Evolutionary conservation across 306 rosid genomes (phyloP), one percentile per base, ranked within the genome.

Genomic region (Acacia melanoxylon): DNA sequence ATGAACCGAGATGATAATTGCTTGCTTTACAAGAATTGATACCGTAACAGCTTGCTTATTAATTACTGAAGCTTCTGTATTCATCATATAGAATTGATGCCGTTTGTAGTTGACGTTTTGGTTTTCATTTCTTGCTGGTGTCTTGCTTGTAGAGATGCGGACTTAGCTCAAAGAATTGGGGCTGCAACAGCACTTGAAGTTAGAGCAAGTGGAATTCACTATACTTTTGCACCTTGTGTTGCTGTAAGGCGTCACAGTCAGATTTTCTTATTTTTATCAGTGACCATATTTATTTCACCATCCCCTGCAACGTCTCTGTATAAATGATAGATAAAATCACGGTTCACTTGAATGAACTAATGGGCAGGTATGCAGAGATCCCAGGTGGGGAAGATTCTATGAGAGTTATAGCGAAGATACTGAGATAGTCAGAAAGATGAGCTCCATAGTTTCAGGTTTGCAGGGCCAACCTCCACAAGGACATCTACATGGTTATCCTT

Each of bases 321-420:
- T 65, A 45, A 68, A 56, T 31, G 25, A 33, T 24, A 25, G 68
- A 44, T 45, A 27, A 84, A 69, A 82, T 48, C 56, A 22, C 15
- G 14, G 31, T 71, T 89, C 62, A 83, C 73, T 59, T 75, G 25
- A 61, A 51, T 77, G 76, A 66, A 54, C 73, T 80, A 40, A 58
- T 46, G 78, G 65, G 42, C 90, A 95, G 98, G 92, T 95, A 58
- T 81, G 90, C 83, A 89, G 81, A 89, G 98, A 95, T 85, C 98
- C 98, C 52, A 90, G 98, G 81, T 95, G 97, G 98, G 98, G 97
- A 87, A 90, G 98, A 86, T 88, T 91, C 86, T 93, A 87, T 65
- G 97, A 93, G 83, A 69, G 91, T 88, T 93, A 77, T 79, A 89
- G 97, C 74, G 98, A 95, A 90, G 94, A 93, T 81, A 88, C 97